Evolutionary conservation across 441 rosid genomes (phyloP).

Genomic region (Corymbia citriodora): DNA sequence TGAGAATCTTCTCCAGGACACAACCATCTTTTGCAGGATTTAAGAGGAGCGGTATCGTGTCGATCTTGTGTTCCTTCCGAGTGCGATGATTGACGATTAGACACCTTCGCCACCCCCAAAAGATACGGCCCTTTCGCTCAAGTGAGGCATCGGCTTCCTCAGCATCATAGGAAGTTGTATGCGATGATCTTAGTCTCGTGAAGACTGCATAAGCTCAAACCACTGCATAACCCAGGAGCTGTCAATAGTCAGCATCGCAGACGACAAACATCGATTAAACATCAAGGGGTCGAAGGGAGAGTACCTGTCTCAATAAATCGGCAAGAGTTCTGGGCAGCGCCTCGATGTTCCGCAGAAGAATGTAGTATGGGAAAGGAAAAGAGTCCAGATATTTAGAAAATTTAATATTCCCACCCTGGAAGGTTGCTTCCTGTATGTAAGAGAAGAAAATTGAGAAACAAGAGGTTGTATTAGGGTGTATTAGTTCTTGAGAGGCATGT

Average conservation of each 20-base stretch:
- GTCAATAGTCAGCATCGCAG: not conserved
- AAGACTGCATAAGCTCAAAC: constrained; percentile 92
- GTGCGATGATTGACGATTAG: not conserved
- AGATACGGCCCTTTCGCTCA: not conserved
- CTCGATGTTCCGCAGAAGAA: constrained; percentile 73
- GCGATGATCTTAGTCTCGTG: constrained; percentile 32
- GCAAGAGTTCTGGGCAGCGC: constrained; percentile 90
- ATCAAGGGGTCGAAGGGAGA: not conserved
- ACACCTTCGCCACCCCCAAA: not conserved
- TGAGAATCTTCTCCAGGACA: not conserved
- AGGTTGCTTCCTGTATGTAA: constrained; percentile 45
- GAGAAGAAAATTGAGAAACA: not conserved
- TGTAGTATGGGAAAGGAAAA: constrained; percentile 90
- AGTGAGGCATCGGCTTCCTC: not conserved
- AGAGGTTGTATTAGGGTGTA: not conserved
- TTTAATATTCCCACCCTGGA: constrained; percentile 29
- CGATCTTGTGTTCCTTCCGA: not conserved
- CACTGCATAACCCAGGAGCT: constrained; percentile 37
- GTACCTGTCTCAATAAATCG: constrained; percentile 93
- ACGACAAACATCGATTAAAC: not conserved
- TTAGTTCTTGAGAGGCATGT: not conserved
- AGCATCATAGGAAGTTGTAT: not conserved
- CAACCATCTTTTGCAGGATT: not conserved
- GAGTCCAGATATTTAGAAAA: constrained; percentile 69
- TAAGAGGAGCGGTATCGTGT: not conserved